Conservation (phyloP, 2,329 filamentous ascomycete genomes). For the Sporothrix inflata region DNA sequence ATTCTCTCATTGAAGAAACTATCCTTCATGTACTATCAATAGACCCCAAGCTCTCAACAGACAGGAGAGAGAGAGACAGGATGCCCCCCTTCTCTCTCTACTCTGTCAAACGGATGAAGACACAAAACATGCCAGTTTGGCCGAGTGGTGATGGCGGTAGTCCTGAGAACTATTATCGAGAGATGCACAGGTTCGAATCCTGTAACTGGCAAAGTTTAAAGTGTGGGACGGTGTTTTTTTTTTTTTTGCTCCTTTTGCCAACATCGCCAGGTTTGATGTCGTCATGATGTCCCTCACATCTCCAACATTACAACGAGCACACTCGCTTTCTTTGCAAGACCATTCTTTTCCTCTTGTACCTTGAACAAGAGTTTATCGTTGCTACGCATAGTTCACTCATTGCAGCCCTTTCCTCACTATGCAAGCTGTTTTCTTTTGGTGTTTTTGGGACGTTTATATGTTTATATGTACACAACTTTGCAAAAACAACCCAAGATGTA, state of each 20-base stretch:
- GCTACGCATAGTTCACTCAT: not conserved
- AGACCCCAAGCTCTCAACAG: conserved; percentile 15
- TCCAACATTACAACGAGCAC: not conserved
- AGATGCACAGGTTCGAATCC: conserved; percentile 36
- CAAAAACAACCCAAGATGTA: conserved; percentile 3
- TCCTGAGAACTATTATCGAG: conserved; percentile 36
- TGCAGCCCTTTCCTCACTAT: not conserved
- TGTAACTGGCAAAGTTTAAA: conserved; percentile 33
- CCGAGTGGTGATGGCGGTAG: conserved; percentile 36
- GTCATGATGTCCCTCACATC: no score
- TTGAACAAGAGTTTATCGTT: not conserved
- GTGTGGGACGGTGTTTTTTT: not conserved
- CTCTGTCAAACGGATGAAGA: conserved; percentile 10
- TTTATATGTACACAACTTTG: conserved; percentile 23
- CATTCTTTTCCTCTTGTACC: not conserved
- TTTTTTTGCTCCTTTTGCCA: conserved; percentile 1
- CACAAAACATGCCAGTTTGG: conserved; percentile 33
- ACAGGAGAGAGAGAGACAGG: not conserved
- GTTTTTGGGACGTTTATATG: conserved; percentile 15
- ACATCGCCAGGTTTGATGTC: not conserved
- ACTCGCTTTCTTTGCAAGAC: not conserved
- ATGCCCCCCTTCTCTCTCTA: not conserved
- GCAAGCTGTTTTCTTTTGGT: conserved; percentile 6
- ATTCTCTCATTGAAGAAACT: not conserved
- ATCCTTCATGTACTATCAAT: conserved; percentile 24